These are phyloP conservation scores for Suillus subluteus DNA, from an alignment of 768 basidiomycete genomes.

Conservation along the genomic window DNA sequence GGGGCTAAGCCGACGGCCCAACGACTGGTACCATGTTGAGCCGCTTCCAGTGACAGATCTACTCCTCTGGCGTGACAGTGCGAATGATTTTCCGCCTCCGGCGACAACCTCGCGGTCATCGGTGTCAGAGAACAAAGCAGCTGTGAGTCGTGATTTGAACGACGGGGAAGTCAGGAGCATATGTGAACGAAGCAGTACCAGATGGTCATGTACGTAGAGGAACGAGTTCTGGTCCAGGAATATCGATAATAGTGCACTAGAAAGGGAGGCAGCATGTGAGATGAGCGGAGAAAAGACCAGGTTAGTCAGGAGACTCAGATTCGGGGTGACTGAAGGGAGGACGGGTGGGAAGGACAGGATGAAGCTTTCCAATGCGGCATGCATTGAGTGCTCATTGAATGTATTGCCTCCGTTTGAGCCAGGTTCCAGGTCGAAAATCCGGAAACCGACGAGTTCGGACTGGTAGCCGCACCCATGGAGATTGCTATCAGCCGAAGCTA, in stretches of 20 bases:
- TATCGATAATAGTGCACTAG: constrained; percentile 64
- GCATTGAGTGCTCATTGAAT: constrained; percentile 23
- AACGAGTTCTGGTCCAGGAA: constrained; percentile 65
- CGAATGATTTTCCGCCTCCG: constrained; percentile 21
- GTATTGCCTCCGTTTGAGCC: constrained; percentile 39
- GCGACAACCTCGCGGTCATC: constrained; percentile 49
- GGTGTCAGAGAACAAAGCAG: constrained; percentile 79
- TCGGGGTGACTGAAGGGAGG: constrained; percentile 68
- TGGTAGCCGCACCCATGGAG: constrained; percentile 23
- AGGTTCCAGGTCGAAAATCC: constrained; percentile 70
- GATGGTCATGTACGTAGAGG: constrained; percentile 72
- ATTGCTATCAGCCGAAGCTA: neutral
- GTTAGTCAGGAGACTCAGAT: constrained; percentile 61
- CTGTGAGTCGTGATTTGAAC: constrained; percentile 70
- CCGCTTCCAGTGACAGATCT: constrained; percentile 23
- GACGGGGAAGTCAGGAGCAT: constrained; percentile 71
- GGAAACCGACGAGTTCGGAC: constrained; percentile 49
- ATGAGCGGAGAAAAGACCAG: constrained; percentile 64
- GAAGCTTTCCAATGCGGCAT: constrained; percentile 46
- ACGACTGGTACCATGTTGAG: constrained; percentile 25
- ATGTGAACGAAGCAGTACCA: constrained; percentile 72
- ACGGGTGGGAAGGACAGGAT: constrained; percentile 57
- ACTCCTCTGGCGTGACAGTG: constrained; percentile 26
- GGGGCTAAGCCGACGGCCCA: constrained; percentile 78
- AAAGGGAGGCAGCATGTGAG: constrained; percentile 65